Percentiles rank a stretch among this genome's conserved stretches.
Evolutionary conservation across 1,284 basidiomycete genomes (phyloP).

Genomic region (Sporisorium scitamineum): DNA sequence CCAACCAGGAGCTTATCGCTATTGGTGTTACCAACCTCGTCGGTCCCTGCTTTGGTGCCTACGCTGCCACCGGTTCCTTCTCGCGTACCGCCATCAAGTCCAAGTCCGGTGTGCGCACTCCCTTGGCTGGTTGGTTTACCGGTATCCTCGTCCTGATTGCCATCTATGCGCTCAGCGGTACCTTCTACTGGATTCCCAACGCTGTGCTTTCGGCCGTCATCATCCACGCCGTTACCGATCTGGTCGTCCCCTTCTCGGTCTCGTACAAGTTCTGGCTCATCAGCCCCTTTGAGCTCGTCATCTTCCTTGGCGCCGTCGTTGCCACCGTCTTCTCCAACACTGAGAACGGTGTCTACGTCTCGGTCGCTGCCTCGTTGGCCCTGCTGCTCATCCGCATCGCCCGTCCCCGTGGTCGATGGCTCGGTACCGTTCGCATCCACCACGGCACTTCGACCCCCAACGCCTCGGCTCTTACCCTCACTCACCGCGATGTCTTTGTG

Average conservation of each 20-base stretch:
- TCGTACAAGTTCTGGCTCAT: constrained; percentile 94
- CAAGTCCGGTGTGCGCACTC: constrained; percentile 95
- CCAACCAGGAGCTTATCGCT: constrained; percentile 95
- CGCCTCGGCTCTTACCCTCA: constrained; percentile 39
- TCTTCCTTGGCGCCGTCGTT: constrained; percentile 88
- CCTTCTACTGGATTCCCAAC: constrained; percentile 72
- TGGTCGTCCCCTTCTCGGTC: constrained; percentile 87
- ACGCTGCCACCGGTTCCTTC: constrained; percentile 97
- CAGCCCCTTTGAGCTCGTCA: constrained; percentile 90
- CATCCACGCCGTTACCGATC: constrained; percentile 88
- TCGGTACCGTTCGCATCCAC: constrained; percentile 77
- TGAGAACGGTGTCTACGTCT: constrained; percentile 94
- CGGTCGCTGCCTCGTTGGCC: constrained; percentile 81
- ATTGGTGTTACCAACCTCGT: constrained; percentile 89
- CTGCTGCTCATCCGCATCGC: constrained; percentile 91
- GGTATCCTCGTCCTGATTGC: constrained; percentile 91
- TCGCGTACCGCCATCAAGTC: constrained; percentile 95
- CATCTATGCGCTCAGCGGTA: constrained; percentile 81
- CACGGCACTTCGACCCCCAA: constrained; percentile 61
- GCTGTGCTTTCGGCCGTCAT: constrained; percentile 87
- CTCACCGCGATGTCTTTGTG: constrained; percentile 78
- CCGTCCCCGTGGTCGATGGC: constrained; percentile 89
- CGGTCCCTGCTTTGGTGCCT: constrained; percentile 81
- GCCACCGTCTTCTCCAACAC: constrained; percentile 77
- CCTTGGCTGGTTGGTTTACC: constrained; percentile 87